phyloP scores from a whole-genome alignment of 352 stramenopile species.

The Globisporangium takayamanum region DNA sequence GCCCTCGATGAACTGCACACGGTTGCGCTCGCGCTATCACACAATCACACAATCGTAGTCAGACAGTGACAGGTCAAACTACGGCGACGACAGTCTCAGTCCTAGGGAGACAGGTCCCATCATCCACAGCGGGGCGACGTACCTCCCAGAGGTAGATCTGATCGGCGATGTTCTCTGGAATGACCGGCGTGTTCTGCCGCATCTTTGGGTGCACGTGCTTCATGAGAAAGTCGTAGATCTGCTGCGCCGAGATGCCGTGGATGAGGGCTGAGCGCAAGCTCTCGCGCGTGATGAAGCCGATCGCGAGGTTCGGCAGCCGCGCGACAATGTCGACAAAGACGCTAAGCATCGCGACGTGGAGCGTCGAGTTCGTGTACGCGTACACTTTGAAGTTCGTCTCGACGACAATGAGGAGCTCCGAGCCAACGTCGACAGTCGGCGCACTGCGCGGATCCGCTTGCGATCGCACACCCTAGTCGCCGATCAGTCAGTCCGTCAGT shows the following conservation, averaged over 20 bases:
- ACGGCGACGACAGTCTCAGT: no score
- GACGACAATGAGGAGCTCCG: conserved; percentile 66
- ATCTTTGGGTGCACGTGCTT: conserved; percentile 85
- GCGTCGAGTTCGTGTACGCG: conserved; percentile 83
- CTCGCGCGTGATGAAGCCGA: conserved; percentile 88
- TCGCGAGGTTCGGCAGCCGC: conserved; percentile 87
- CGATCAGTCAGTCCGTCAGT: no score
- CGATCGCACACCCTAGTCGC: conserved; percentile 23
- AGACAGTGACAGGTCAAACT: not conserved
- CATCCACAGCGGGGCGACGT: conserved; percentile 7
- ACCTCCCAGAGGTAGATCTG: conserved; percentile 90
- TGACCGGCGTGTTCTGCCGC: conserved; percentile 59
- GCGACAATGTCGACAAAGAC: conserved; percentile 89
- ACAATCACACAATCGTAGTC: not conserved
- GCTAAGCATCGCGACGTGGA: conserved; percentile 91
- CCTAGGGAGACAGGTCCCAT: not conserved
- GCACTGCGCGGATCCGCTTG: conserved; percentile 32
- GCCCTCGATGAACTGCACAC: conserved; percentile 74
- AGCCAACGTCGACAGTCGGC: conserved; percentile 27
- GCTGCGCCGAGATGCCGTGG: conserved; percentile 86
- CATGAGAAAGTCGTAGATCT: conserved; percentile 91
- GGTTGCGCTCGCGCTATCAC: conserved; percentile 71
- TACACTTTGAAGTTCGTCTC: conserved; percentile 93
- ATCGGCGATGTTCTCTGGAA: conserved; percentile 87
- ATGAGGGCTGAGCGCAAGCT: conserved; percentile 85